Percentiles rank a stretch among this genome's conserved stretches.
Evolutionary conservation across 768 basidiomycete genomes (phyloP).

Genomic region (Xanthoconium stramineum): DNA sequence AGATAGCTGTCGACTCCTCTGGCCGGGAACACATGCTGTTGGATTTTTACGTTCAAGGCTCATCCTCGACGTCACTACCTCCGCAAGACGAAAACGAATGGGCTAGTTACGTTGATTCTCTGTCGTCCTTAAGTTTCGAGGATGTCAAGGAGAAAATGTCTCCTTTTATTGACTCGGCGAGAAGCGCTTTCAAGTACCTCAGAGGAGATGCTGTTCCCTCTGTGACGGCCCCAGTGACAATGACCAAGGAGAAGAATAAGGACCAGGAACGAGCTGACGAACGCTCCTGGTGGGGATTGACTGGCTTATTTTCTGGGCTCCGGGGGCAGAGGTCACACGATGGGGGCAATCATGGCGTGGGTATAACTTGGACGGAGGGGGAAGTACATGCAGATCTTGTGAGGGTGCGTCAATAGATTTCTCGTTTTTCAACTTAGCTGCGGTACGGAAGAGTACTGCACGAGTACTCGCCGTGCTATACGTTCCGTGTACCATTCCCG

Average conservation of each 20-base stretch:
- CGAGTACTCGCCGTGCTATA: slow-evolving; percentile 1
- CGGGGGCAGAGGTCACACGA: slow-evolving; percentile 37
- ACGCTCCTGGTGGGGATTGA: slow-evolving; percentile 49
- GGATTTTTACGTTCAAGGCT: slow-evolving; percentile 76
- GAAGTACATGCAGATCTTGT: slow-evolving; percentile 80
- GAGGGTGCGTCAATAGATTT: slow-evolving; percentile 46
- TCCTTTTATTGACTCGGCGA: slow-evolving; percentile 46
- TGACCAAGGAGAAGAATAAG: slow-evolving; percentile 29
- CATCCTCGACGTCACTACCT: slow-evolving; percentile 31
- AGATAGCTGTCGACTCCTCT: slow-evolving; percentile 65
- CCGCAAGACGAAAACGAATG: slow-evolving; percentile 24
- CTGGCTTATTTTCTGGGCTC: slow-evolving; percentile 69
- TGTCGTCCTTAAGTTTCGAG: slow-evolving; percentile 56
- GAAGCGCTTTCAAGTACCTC: slow-evolving; percentile 66
- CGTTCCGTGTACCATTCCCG: not conserved
- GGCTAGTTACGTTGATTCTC: slow-evolving; percentile 39
- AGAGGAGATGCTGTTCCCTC: slow-evolving; percentile 56
- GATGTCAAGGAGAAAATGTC: slow-evolving; percentile 46
- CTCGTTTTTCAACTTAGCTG: not conserved
- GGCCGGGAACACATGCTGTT: slow-evolving; percentile 84
- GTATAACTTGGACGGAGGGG: slow-evolving; percentile 61
- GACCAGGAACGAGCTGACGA: slow-evolving; percentile 30
- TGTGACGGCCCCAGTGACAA: slow-evolving; percentile 27
- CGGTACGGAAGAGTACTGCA: not conserved
- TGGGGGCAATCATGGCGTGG: slow-evolving; percentile 34